phyloP scores from a whole-genome alignment of 129 eudicot species.

The Calendula officinalis region DNA sequence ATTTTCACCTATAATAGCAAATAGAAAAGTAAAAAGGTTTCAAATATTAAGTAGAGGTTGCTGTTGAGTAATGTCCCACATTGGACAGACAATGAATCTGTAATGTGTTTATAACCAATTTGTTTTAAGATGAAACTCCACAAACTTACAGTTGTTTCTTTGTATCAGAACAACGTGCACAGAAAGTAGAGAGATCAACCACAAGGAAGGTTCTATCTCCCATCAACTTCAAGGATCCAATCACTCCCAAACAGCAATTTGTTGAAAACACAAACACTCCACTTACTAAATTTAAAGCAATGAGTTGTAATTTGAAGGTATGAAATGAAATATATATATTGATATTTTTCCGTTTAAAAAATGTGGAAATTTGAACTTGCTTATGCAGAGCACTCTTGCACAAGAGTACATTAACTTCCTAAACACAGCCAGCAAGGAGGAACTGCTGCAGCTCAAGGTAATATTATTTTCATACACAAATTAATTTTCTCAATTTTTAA shows the following conservation, averaged over 20 bases:
- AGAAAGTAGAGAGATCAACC: constrained; percentile 24
- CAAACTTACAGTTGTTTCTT: not conserved
- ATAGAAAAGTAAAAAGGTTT: not conserved
- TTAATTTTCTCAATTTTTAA: not conserved
- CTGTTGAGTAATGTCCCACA: too few relatives aligned
- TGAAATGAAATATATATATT: not conserved
- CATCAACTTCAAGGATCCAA: constrained; percentile 55
- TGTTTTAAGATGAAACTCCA: too few relatives aligned
- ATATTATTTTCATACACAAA: not conserved
- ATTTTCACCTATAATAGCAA: not conserved
- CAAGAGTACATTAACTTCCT: constrained; percentile 77
- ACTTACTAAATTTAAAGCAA: constrained; percentile 52
- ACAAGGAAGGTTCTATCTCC: constrained; percentile 66
- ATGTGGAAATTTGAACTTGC: not conserved
- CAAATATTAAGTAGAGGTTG: not conserved
- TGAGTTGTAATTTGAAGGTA: constrained; percentile 82
- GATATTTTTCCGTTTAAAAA: not conserved
- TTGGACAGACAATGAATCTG: too few relatives aligned
- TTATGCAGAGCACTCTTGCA: constrained; percentile 58
- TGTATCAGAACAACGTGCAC: constrained; percentile 38
- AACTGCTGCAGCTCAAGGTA: constrained; percentile 81
- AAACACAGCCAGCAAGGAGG: constrained; percentile 69
- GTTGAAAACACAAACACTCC: constrained; percentile 47
- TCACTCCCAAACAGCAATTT: constrained; percentile 43
- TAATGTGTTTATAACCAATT: too few relatives aligned